A percentile compares a stretch with the other conserved stretches of the same genome.
Conservation (phyloP, 106 monocot genomes). For the Amphibolis antarctica region DNA sequence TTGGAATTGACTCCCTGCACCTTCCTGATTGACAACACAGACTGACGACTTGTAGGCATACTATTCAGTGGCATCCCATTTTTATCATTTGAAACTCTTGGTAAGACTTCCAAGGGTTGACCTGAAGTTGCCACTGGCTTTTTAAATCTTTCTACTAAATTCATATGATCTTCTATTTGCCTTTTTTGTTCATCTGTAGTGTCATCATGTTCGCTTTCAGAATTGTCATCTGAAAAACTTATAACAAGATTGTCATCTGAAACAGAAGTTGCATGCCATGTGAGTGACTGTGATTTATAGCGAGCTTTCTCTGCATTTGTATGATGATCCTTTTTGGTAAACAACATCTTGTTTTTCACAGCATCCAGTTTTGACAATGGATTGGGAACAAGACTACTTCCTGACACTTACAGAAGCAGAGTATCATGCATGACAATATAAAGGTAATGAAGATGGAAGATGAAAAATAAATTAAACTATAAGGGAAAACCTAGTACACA, state of each 20-base stretch:
- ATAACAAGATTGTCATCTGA: constrained; percentile 28
- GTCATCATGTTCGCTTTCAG: constrained; percentile 15
- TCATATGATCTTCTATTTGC: neutral
- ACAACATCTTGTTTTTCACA: neutral
- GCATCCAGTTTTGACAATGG: neutral
- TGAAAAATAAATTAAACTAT: no score
- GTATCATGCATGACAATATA: neutral
- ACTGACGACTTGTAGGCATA: neutral
- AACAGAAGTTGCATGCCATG: constrained; percentile 5
- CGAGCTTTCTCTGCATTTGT: constrained; percentile 3
- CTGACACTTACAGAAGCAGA: constrained; percentile 5
- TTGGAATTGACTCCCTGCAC: neutral
- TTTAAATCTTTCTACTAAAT: neutral
- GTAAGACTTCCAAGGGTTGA: neutral
- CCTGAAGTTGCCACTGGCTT: neutral
- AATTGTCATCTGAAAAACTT: constrained; percentile 21
- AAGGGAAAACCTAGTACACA: no score
- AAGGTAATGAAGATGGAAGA: neutral
- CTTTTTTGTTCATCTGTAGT: neutral
- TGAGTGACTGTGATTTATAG: constrained; percentile 3
- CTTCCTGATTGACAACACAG: neutral
- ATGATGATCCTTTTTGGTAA: neutral
- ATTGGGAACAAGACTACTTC: neutral
- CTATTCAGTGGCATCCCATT: neutral
- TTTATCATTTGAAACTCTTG: constrained; percentile 2